These are phyloP conservation scores for Pythium pyrilobum DNA, from an alignment of 352 stramenopile species.

Conservation along the genomic window DNA sequence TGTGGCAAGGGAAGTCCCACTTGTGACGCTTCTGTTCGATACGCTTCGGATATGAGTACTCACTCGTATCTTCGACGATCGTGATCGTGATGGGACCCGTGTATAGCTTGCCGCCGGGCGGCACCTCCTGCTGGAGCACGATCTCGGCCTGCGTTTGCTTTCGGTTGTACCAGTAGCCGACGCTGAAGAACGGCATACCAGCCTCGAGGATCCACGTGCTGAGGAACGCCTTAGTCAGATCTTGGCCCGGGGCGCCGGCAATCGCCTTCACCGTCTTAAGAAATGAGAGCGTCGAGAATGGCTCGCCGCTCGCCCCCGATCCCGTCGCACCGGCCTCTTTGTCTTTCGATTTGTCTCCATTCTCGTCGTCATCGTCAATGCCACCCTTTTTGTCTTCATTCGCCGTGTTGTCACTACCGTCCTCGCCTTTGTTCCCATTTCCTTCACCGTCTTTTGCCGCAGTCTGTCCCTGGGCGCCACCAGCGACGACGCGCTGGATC, in stretches of 20 bases:
- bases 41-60: slow-evolving; percentile 76
- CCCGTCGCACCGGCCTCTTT: slow-evolving; percentile 14
- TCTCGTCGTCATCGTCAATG: slow-evolving; percentile 28
- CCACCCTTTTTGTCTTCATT: slow-evolving; percentile 32
- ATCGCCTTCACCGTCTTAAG: slow-evolving; percentile 80
- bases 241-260: slow-evolving; percentile 63
- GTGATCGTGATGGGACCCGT: slow-evolving; percentile 78
- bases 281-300: slow-evolving; percentile 74
- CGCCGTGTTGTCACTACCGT: slow-evolving; percentile 21
- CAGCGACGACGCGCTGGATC: slow-evolving; percentile 72
- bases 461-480: slow-evolving; percentile 11
- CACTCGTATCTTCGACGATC: slow-evolving; percentile 82
- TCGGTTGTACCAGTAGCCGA: slow-evolving; percentile 87
- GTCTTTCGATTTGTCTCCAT: slow-evolving; percentile 6
- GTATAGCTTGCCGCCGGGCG: slow-evolving; percentile 73
- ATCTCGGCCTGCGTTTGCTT: slow-evolving; percentile 85
- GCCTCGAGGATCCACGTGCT: slow-evolving; percentile 77
- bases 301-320: slow-evolving; percentile 20
- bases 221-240: slow-evolving; percentile 77
- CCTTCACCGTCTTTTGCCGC: slow-evolving; percentile 23
- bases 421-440: slow-evolving; percentile 17
- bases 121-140: slow-evolving; percentile 78
- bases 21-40: slow-evolving; percentile 84
- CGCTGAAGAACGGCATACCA: slow-evolving; percentile 83
- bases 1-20: slow-evolving; percentile 83